These are phyloP conservation scores for Lepidium sativum DNA, from an alignment of 345 rosid species.

Conservation along the genomic window DNA sequence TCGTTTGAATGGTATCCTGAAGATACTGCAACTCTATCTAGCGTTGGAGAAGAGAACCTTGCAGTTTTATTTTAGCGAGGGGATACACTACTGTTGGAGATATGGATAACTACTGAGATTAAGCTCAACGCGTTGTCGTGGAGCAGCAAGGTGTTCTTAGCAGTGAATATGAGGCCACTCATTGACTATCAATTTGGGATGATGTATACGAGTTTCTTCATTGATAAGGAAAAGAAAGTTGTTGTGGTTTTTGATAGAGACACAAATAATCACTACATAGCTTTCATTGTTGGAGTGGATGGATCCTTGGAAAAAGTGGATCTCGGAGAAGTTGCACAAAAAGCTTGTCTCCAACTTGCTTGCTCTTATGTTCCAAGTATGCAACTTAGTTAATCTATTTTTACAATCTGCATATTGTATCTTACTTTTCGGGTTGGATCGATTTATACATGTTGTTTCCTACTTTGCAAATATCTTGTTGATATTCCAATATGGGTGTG, in stretches of 20 bases:
- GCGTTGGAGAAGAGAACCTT: background rate
- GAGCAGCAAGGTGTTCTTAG: background rate
- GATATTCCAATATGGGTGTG: constrained; percentile 61
- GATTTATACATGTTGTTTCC: constrained; percentile 3
- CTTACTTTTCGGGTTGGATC: background rate
- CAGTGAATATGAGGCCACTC: background rate
- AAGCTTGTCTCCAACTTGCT: too few species aligned
- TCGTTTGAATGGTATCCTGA: too few species aligned
- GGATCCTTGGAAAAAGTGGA: too few species aligned
- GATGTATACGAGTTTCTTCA: background rate
- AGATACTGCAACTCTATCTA: background rate
- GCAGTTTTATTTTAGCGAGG: background rate
- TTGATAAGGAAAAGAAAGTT: background rate
- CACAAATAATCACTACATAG: too few species aligned
- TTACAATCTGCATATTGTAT: background rate
- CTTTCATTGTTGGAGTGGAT: too few species aligned
- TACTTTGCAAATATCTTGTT: constrained; percentile 61
- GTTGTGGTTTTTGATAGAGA: background rate
- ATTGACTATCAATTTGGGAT: background rate
- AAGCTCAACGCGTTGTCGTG: background rate
- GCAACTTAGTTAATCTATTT: too few species aligned
- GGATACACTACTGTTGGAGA: background rate
- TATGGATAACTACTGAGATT: background rate
- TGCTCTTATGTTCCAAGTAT: too few species aligned
- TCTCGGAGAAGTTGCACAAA: too few species aligned